Conservation (phyloP, 2,329 filamentous ascomycete species). For the Emergomyces africanus region DNA sequence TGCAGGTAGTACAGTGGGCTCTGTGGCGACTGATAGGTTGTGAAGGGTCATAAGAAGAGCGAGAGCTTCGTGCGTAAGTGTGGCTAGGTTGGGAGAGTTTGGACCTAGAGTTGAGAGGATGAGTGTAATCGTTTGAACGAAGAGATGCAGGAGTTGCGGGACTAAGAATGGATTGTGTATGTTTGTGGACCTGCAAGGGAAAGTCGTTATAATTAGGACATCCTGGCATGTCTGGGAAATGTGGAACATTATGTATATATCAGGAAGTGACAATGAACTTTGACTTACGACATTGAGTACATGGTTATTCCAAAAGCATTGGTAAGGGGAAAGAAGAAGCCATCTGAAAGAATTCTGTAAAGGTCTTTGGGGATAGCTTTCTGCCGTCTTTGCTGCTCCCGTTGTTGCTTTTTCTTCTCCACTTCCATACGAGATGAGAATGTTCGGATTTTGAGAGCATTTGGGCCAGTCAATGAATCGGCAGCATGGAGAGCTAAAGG, state of each 20-base stretch:
- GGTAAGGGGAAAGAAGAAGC: constrained; percentile 78
- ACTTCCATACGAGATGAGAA: constrained; percentile 68
- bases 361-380: constrained; percentile 59
- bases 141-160: constrained; percentile 62
- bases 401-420: constrained; percentile 40
- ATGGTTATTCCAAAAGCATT: constrained; percentile 60
- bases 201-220: not conserved
- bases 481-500: constrained; percentile 73
- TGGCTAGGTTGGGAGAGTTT: constrained; percentile 58
- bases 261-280: not conserved
- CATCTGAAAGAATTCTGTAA: constrained; percentile 57
- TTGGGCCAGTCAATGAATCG: constrained; percentile 65
- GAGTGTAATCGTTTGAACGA: constrained; percentile 74
- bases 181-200: constrained; percentile 8
- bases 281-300: constrained; percentile 37
- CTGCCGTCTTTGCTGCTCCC: constrained; percentile 34
- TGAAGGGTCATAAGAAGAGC: constrained; percentile 63
- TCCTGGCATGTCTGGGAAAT: not conserved
- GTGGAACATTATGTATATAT: not conserved
- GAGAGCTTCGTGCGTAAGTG: constrained; percentile 77
- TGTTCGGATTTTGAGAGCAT: constrained; percentile 75
- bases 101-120: constrained; percentile 74
- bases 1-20: constrained; percentile 56
- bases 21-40: constrained; percentile 39
- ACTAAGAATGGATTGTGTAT: constrained; percentile 53